These are phyloP conservation scores for Elongisporangium anandrum DNA, from an alignment of 352 stramenopile genomes.

Conservation along the genomic window DNA sequence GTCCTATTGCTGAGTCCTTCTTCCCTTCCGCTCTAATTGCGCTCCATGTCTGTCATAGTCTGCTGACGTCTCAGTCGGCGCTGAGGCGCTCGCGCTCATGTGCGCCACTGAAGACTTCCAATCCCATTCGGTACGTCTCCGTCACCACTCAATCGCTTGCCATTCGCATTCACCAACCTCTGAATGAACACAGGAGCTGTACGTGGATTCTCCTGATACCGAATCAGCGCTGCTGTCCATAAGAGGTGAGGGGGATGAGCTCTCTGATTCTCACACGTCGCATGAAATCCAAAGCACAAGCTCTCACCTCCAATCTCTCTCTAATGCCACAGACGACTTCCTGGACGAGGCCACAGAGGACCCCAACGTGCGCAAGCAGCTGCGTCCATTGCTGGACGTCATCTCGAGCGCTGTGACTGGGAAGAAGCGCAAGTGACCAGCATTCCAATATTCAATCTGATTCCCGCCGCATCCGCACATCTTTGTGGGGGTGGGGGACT, in stretches of 20 bases:
- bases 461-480: neutral
- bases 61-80: slow-evolving; percentile 46
- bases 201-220: slow-evolving; percentile 60
- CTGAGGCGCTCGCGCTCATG: slow-evolving; percentile 69
- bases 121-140: slow-evolving; percentile 35
- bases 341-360: slow-evolving; percentile 61
- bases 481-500: neutral
- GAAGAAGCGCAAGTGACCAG: neutral
- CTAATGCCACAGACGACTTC: slow-evolving; percentile 44
- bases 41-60: slow-evolving; percentile 10
- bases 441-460: neutral
- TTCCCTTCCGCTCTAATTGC: slow-evolving; percentile 2
- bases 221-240: slow-evolving; percentile 46
- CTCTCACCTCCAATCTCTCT: neutral
- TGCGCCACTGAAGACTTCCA: slow-evolving; percentile 85
- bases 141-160: neutral
- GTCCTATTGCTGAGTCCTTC: slow-evolving; percentile 7
- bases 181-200: slow-evolving; percentile 22
- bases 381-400: slow-evolving; percentile 67
- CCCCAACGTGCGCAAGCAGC: slow-evolving; percentile 57
- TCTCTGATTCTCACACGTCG: neutral
- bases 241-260: slow-evolving; percentile 28
- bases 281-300: neutral
- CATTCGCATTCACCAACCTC: neutral
- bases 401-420: slow-evolving; percentile 10